Percentiles rank a stretch among this genome's conserved stretches.
Conservation (phyloP, 495 filamentous ascomycete genomes). For the Jackrogersella multiformis region DNA sequence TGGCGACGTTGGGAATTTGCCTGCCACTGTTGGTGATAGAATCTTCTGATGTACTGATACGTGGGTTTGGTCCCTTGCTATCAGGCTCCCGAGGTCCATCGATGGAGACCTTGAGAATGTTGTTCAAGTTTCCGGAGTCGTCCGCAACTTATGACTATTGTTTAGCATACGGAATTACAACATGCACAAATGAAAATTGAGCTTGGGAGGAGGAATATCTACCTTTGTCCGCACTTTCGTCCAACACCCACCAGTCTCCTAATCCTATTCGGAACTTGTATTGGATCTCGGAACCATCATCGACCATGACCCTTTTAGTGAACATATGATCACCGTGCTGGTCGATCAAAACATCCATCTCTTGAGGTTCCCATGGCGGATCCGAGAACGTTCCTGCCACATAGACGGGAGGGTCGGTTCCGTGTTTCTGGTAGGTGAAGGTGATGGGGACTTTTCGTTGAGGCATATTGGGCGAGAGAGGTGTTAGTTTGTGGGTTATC, state of each 20-base stretch:
- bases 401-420: conserved; percentile 68
- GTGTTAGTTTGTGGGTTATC: conserved; percentile 25
- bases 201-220: conserved; percentile 23
- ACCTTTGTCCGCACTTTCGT: conserved; percentile 65
- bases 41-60: conserved; percentile 1
- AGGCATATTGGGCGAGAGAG: conserved; percentile 48
- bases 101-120: conserved; percentile 57
- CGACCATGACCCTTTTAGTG: conserved; percentile 56
- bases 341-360: conserved; percentile 62
- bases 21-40: neutral
- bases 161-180: conserved; percentile 6
- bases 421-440: conserved; percentile 66
- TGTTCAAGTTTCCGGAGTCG: conserved; percentile 66
- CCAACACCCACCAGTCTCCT: conserved; percentile 72
- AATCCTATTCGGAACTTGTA: conserved; percentile 75
- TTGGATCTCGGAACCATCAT: conserved; percentile 62
- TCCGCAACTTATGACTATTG: conserved; percentile 56
- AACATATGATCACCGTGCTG: conserved; percentile 56
- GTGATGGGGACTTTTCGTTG: conserved; percentile 53
- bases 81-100: conserved; percentile 3
- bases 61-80: conserved; percentile 5
- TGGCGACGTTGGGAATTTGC: conserved; percentile 46
- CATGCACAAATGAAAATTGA: too few relatives aligned
- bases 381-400: conserved; percentile 72
- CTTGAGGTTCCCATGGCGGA: conserved; percentile 68